phyloP scores from a whole-genome alignment of 2,329 filamentous ascomycete genomes.

The Stachybotrys echinatus region DNA sequence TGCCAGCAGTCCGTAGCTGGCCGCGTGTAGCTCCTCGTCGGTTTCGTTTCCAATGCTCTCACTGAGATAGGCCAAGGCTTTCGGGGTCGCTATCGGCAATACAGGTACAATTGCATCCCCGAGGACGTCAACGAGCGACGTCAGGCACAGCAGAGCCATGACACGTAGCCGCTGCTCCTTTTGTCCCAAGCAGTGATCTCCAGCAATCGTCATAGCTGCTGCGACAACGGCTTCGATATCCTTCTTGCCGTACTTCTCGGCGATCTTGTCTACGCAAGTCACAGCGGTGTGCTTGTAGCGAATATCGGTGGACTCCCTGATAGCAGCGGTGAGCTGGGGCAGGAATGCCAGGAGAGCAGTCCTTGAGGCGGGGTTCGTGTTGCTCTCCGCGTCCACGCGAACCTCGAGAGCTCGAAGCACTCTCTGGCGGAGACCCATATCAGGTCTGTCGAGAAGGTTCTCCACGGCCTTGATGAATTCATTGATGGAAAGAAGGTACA shows the following conservation, averaged over 20 bases:
- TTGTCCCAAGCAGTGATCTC: conserved; percentile 70
- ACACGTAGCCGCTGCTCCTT: conserved; percentile 67
- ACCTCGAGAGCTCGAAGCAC: conserved; percentile 76
- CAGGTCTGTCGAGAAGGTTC: conserved; percentile 69
- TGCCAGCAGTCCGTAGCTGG: conserved; percentile 73
- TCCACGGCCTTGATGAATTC: conserved; percentile 90
- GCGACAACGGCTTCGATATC: conserved; percentile 71
- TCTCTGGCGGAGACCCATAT: conserved; percentile 71
- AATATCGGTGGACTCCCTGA: conserved; percentile 66
- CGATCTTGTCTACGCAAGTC: conserved; percentile 85
- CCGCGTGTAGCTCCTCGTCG: conserved; percentile 68
- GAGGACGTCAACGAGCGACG: conserved; percentile 83
- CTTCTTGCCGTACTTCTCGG: conserved; percentile 93
- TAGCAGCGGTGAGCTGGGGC: conserved; percentile 69
- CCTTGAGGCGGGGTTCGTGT: conserved; percentile 63
- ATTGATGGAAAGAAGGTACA: conserved; percentile 77
- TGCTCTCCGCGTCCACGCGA: conserved; percentile 69
- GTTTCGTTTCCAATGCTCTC: conserved; percentile 50
- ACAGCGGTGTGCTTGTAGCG: conserved; percentile 81
- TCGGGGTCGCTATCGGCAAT: conserved; percentile 69
- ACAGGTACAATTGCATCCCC: conserved; percentile 82
- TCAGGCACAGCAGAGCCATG: conserved; percentile 82
- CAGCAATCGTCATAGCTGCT: conserved; percentile 72
- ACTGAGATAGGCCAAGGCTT: conserved; percentile 65
- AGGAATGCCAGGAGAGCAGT: conserved; percentile 72